Conservation (phyloP, 164 flowering plant species). For the Dillenia suffruticosa region DNA sequence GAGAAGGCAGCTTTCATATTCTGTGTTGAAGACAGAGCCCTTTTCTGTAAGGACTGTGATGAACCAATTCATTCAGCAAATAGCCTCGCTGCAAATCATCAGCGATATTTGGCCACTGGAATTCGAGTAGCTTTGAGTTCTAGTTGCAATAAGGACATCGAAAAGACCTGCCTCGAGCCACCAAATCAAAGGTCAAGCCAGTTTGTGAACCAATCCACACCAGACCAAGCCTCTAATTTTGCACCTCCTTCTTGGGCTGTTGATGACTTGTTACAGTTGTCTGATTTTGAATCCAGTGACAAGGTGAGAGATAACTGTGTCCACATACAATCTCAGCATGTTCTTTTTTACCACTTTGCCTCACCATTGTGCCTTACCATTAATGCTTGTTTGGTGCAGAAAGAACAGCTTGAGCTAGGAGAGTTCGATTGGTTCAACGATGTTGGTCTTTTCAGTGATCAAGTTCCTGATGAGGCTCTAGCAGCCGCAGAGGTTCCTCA, state of each 20-base stretch:
- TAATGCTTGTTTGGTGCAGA: constrained; percentile 30
- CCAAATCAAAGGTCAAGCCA: constrained; percentile 39
- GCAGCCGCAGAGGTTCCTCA: constrained; percentile 91
- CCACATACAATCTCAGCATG: background rate
- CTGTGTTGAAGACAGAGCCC: constrained; percentile 97
- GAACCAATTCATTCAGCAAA: constrained; percentile 74
- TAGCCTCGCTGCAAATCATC: constrained; percentile 76
- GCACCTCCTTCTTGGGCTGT: constrained; percentile 66
- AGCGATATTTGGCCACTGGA: constrained; percentile 84
- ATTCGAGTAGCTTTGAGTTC: constrained; percentile 70
- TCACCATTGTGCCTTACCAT: background rate
- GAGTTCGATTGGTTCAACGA: constrained; percentile 78
- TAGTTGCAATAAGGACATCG: constrained; percentile 34
- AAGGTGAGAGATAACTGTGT: constrained; percentile 43
- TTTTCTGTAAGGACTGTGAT: constrained; percentile 89
- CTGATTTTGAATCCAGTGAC: constrained; percentile 57
- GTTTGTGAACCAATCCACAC: constrained; percentile 18
- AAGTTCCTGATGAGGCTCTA: constrained; percentile 43
- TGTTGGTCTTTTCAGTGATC: constrained; percentile 59
- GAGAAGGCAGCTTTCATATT: constrained; percentile 93
- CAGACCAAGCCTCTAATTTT: constrained; percentile 29
- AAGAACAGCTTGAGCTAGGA: constrained; percentile 57
- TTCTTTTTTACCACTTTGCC: background rate
- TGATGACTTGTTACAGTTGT: constrained; percentile 70
- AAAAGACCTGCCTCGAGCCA: constrained; percentile 42